Evolutionary conservation across 768 basidiomycete genomes (phyloP).

Genomic region (Pleurotus tuoliensis): DNA sequence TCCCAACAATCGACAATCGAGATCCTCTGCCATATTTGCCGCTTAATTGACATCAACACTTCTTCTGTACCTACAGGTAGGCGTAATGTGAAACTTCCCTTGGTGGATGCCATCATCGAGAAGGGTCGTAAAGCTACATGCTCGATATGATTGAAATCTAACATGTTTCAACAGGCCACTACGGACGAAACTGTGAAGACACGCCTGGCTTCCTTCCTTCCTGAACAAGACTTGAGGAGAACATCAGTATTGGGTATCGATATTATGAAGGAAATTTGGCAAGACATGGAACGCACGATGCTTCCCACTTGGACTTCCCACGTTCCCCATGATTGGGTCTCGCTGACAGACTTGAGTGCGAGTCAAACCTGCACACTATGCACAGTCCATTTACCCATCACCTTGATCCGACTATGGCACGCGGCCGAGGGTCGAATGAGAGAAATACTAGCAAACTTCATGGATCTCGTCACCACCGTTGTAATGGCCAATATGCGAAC

Average conservation of each 20-base stretch:
- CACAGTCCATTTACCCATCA: conserved; percentile 1
- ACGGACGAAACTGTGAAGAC: background rate
- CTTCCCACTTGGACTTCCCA: conserved; percentile 27
- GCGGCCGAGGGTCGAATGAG: background rate
- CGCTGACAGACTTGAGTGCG: background rate
- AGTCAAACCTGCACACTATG: conserved; percentile 1
- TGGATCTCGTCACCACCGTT: background rate
- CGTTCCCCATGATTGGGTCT: conserved; percentile 24
- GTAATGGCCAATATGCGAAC: background rate
- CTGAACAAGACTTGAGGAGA: background rate
- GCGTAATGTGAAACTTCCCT: no score
- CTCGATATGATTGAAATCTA: background rate
- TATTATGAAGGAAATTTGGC: conserved; percentile 24
- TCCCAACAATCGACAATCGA: no score
- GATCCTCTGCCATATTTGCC: no score
- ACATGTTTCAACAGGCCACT: background rate
- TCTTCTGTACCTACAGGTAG: no score
- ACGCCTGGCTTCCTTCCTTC: background rate
- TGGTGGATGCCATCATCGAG: background rate
- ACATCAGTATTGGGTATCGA: conserved; percentile 22
- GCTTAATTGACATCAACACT: no score
- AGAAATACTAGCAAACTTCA: background rate
- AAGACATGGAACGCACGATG: conserved; percentile 22
- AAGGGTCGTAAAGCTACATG: background rate
- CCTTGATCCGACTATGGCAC: background rate